Evolutionary conservation across 192 early-diverging fungal species (phyloP).

Genomic region (Mortierella alpina): DNA sequence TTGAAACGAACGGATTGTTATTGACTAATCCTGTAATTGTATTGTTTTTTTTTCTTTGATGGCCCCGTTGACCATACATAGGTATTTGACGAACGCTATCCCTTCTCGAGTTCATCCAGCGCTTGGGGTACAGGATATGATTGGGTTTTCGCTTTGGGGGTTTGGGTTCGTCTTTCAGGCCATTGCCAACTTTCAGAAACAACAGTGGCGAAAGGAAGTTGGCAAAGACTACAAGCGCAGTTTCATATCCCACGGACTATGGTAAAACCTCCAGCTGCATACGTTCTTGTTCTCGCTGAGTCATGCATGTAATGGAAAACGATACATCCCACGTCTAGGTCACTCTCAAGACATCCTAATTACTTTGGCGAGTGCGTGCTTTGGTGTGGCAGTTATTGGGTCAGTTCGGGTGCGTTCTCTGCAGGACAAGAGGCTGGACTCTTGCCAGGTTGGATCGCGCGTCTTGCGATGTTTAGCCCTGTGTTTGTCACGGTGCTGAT

Average conservation of each 20-base stretch:
- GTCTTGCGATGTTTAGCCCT: slow-evolving; percentile 39
- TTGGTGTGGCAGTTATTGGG: slow-evolving; percentile 41
- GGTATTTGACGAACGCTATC: slow-evolving; percentile 41
- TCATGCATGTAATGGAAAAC: neutral
- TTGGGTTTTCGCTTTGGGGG: slow-evolving; percentile 36
- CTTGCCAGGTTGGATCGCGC: slow-evolving; percentile 31
- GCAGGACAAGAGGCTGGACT: slow-evolving; percentile 1
- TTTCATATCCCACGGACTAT: slow-evolving; percentile 45
- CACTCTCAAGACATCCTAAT: slow-evolving; percentile 53
- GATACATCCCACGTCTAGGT: slow-evolving; percentile 13
- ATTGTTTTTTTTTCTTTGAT: neutral
- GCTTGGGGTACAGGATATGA: slow-evolving; percentile 31
- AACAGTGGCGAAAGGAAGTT: slow-evolving; percentile 38
- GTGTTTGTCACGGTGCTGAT: slow-evolving; percentile 50
- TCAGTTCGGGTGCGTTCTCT: slow-evolving; percentile 24
- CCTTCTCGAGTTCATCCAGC: slow-evolving; percentile 43
- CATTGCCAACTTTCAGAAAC: slow-evolving; percentile 48
- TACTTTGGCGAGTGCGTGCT: slow-evolving; percentile 55
- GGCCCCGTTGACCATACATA: neutral
- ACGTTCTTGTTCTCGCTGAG: neutral
- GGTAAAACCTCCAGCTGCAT: slow-evolving; percentile 10
- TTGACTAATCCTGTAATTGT: neutral
- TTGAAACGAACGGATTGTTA: neutral
- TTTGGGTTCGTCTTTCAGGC: slow-evolving; percentile 39
- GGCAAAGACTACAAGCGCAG: slow-evolving; percentile 51